phyloP scores from a whole-genome alignment of 164 flowering plant species.

The Dillenia turbinata region DNA sequence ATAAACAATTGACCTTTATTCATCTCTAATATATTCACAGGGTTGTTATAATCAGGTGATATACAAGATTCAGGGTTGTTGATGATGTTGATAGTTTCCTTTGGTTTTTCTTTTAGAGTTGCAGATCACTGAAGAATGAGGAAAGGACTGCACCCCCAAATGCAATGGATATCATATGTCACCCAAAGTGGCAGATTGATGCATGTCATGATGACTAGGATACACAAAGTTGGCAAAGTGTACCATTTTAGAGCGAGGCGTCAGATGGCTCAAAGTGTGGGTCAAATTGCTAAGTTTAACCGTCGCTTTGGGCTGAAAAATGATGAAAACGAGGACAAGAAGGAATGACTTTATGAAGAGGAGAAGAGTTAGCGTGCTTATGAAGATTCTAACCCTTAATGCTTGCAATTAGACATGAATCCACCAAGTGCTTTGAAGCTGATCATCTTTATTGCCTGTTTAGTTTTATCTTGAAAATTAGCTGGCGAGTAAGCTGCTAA shows the following conservation, averaged over 20 bases:
- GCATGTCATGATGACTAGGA: slow-evolving; percentile 73
- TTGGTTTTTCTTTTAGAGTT: background rate
- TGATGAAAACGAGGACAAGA: slow-evolving; percentile 27
- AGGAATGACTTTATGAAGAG: background rate
- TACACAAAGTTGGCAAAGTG: slow-evolving; percentile 68
- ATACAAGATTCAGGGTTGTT: no score
- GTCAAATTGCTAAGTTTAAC: slow-evolving; percentile 81
- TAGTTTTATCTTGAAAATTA: no score
- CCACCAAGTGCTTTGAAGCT: background rate
- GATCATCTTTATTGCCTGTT: no score
- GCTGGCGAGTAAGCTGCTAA: background rate
- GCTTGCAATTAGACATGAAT: background rate
- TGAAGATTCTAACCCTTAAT: background rate
- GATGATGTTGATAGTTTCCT: no score
- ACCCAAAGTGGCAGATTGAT: slow-evolving; percentile 82
- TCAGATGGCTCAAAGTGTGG: slow-evolving; percentile 64
- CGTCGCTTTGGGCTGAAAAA: slow-evolving; percentile 46
- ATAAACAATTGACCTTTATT: no score
- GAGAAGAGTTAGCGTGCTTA: background rate
- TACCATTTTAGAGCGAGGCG: slow-evolving; percentile 75
- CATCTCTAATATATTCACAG: no score
- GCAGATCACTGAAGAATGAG: slow-evolving; percentile 41
- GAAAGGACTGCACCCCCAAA: slow-evolving; percentile 90
- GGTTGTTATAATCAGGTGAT: no score
- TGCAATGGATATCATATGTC: slow-evolving; percentile 90